These are phyloP conservation scores for Fusarium coffeatum DNA, from an alignment of 2,329 filamentous ascomycete genomes.

Conservation along the genomic window DNA sequence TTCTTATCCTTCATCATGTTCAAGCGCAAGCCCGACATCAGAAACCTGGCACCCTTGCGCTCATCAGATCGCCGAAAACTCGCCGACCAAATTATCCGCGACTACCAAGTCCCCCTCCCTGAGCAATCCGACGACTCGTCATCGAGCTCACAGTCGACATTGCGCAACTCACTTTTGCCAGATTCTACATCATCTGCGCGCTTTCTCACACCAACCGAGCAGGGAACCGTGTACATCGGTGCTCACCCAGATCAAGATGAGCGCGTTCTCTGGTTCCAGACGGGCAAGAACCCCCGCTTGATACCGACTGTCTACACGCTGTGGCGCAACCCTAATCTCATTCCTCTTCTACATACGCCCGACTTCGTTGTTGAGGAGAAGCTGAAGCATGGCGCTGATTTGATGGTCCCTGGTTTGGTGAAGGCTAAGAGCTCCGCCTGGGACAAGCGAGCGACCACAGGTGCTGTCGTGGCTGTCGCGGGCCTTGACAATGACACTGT, in stretches of 20 bases:
- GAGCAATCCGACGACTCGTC: slow-evolving; percentile 29
- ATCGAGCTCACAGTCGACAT: slow-evolving; percentile 24
- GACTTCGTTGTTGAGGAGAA: slow-evolving; percentile 43
- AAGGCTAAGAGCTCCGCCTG: slow-evolving; percentile 28
- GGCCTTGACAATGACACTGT: slow-evolving; percentile 38
- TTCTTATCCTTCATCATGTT: slow-evolving; percentile 26
- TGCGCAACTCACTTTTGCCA: slow-evolving; percentile 41
- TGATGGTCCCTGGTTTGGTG: slow-evolving; percentile 40
- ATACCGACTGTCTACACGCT: slow-evolving; percentile 43
- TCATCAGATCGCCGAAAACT: slow-evolving; percentile 42
- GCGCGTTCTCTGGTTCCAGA: slow-evolving; percentile 43
- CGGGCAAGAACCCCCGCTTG: slow-evolving; percentile 36
- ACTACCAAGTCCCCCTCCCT: slow-evolving; percentile 36
- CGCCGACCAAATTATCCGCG: slow-evolving; percentile 42
- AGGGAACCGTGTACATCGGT: slow-evolving; percentile 38
- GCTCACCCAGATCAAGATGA: slow-evolving; percentile 34
- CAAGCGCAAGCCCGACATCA: slow-evolving; percentile 41
- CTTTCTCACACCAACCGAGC: slow-evolving; percentile 37
- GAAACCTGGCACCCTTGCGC: slow-evolving; percentile 40
- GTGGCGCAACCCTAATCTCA: slow-evolving; percentile 39
- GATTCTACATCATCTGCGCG: slow-evolving; percentile 41
- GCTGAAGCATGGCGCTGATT: slow-evolving; percentile 35
- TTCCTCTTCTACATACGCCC: slow-evolving; percentile 39
- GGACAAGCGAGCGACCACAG: slow-evolving; percentile 34
- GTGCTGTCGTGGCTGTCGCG: slow-evolving; percentile 41